A percentile compares a stretch with the other conserved stretches of the same genome.
Evolutionary conservation across 306 rosid species (phyloP).

Genomic region (Begonia fuchsioides): DNA sequence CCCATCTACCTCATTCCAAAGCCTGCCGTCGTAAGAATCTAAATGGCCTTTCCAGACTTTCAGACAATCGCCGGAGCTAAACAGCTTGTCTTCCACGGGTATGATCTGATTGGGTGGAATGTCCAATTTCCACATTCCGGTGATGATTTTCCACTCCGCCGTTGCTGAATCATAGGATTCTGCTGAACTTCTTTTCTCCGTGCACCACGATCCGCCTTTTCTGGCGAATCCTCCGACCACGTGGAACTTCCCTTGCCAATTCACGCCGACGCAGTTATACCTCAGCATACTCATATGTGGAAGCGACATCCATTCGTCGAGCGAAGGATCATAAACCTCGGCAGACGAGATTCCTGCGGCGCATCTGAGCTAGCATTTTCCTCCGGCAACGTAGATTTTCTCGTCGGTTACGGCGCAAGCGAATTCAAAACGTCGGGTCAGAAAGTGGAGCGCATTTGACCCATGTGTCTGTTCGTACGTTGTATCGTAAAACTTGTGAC

Average conservation of each 20-base stretch:
- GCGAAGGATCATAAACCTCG: slow-evolving; percentile 14
- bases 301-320: slow-evolving; percentile 15
- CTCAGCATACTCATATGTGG: slow-evolving; percentile 12
- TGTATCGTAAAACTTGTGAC: slow-evolving; percentile 8
- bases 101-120: slow-evolving; percentile 22
- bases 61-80: slow-evolving; percentile 21
- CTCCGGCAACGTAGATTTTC: slow-evolving; percentile 23
- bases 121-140: slow-evolving; percentile 24
- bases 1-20: slow-evolving; percentile 22
- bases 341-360: slow-evolving; percentile 14
- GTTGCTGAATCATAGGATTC: slow-evolving; percentile 8
- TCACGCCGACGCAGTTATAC: slow-evolving; percentile 19
- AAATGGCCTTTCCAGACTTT: slow-evolving; percentile 24
- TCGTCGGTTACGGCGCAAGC: slow-evolving; percentile 13
- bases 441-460: slow-evolving; percentile 11
- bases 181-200: slow-evolving; percentile 18
- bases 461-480: slow-evolving; percentile 9
- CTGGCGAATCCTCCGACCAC: slow-evolving; percentile 19
- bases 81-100: slow-evolving; percentile 10
- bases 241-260: slow-evolving; percentile 14
- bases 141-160: slow-evolving; percentile 6
- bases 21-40: slow-evolving; percentile 15
- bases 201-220: slow-evolving; percentile 4
- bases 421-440: slow-evolving; percentile 15
- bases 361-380: slow-evolving; percentile 3